Base-by-base conservation (phyloP, 2,329 filamentous ascomycete genomes). In the Arthrobotrys conoides region DNA sequence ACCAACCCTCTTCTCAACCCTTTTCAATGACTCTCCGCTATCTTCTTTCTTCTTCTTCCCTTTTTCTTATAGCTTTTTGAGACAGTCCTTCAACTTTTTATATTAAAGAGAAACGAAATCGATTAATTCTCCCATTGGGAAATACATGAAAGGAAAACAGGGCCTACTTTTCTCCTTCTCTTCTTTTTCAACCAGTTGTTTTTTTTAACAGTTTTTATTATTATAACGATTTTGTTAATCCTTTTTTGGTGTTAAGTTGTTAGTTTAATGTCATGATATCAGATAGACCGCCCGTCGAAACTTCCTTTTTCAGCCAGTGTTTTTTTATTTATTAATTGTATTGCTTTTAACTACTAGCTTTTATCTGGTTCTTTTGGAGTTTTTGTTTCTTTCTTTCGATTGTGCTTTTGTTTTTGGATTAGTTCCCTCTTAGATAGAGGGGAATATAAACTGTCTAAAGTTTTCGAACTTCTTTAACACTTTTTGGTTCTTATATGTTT, bases 221-320 rank as follows among this genome's bases (percentile, higher is more conserved):
- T 51, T 41, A 1, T 41, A 41, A 14, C 38, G 38, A 24, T 16
- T 24, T 61, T 71, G 3, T 30, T 41, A 12, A 41, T 24, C 22
- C n/a, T 10, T n/a, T 64, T 36, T 70, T 44, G 30, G 22, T 65
- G 18, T 38, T 10, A 10, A 14, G 30, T 64, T 18, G 22, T 18
- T 38, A 57, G 24, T 8, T 38, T 64, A 30, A 30, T 30, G 44
- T 71, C 61, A 78, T 78, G 75, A 78, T 78, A 78, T 78, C 75
- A 78, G 16, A 78, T 78, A 78, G 75, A 78, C 48, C 27, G 68
- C 63, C 27, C 51, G 41, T 67, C 44, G 53, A 65, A 12, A 36
- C 9, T 36, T n/a, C 33, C 36, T 12, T 8, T 38, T 70, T 61
- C 24, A 67, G 73, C 67, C 59, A 68, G 30, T 41, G 41, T 65